Percentiles rank a stretch among this genome's conserved stretches.
Conservation (phyloP, 1,284 basidiomycete genomes). For the Puccinia novopanici region DNA sequence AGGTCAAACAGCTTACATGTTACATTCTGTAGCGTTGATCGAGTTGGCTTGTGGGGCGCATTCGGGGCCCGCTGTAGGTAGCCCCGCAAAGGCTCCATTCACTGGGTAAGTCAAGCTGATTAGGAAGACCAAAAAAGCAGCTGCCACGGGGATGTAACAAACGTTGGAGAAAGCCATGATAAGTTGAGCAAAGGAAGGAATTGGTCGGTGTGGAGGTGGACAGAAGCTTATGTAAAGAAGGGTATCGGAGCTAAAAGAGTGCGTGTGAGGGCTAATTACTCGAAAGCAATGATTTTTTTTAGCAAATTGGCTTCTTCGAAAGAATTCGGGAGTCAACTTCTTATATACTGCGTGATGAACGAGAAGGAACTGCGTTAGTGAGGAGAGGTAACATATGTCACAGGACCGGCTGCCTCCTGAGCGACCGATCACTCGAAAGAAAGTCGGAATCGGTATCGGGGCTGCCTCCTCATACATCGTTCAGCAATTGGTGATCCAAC, state of each 20-base stretch:
- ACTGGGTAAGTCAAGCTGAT: neutral
- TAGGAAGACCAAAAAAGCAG: neutral
- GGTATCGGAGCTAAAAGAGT: neutral
- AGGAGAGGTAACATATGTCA: too few relatives aligned
- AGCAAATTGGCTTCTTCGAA: too few relatives aligned
- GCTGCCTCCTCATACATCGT: neutral
- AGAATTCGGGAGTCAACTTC: too few relatives aligned
- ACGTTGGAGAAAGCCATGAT: neutral
- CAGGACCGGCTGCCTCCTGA: neutral
- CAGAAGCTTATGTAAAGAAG: neutral
- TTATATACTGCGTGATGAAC: too few relatives aligned
- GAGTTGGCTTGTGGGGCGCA: neutral
- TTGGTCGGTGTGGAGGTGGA: neutral
- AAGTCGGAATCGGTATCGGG: neutral
- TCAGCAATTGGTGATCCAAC: neutral
- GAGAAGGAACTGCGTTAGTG: too few relatives aligned
- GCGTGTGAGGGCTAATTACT: too few relatives aligned
- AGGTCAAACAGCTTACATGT: constrained; percentile 7
- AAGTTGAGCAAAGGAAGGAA: neutral
- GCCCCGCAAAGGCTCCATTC: neutral
- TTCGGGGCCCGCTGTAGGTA: neutral
- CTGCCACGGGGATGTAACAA: neutral
- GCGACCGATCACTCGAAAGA: neutral
- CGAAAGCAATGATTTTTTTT: too few relatives aligned
- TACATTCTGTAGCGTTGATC: neutral